Percentiles rank a stretch among this genome's conserved stretches.
Conservation (phyloP, 2,329 filamentous ascomycete genomes). For the Sclerotinia nivalis region DNA sequence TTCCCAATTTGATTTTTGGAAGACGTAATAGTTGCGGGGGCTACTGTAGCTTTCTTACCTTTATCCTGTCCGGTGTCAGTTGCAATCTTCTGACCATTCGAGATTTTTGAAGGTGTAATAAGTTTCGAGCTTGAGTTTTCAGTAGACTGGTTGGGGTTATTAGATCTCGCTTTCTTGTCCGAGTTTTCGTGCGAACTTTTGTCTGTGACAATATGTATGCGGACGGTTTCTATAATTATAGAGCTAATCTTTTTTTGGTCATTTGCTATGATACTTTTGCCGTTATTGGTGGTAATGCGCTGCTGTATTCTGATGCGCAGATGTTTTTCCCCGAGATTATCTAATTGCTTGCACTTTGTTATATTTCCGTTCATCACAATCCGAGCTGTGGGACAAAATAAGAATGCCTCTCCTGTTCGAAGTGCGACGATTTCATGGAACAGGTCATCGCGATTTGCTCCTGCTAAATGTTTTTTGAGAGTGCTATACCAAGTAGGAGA, state of each 20-base stretch:
- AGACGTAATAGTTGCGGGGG: background rate
- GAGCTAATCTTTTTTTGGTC: background rate
- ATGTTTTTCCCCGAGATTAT: slow-evolving; percentile 6
- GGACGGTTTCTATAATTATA: background rate
- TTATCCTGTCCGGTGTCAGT: background rate
- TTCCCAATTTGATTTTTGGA: slow-evolving; percentile 1
- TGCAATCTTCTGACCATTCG: background rate
- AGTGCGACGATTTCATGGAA: slow-evolving; percentile 50
- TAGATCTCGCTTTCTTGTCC: slow-evolving; percentile 7
- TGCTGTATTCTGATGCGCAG: background rate
- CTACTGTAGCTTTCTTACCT: background rate
- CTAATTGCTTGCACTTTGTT: slow-evolving; percentile 43
- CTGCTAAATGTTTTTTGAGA: slow-evolving; percentile 49
- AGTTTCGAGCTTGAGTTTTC: slow-evolving; percentile 3
- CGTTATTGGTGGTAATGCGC: slow-evolving; percentile 12
- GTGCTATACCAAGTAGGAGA: slow-evolving; percentile 58
- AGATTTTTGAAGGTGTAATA: slow-evolving; percentile 1
- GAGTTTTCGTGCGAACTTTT: slow-evolving; percentile 9
- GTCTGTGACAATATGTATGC: slow-evolving; percentile 4
- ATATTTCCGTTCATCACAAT: slow-evolving; percentile 41
- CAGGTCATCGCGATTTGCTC: slow-evolving; percentile 30
- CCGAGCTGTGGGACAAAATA: slow-evolving; percentile 50
- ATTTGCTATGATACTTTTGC: slow-evolving; percentile 9
- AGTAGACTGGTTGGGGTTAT: background rate
- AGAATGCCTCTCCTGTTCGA: slow-evolving; percentile 49